Conservation (phyloP, 208 protist genomes). For the Leishmania martiniquensis region DNA sequence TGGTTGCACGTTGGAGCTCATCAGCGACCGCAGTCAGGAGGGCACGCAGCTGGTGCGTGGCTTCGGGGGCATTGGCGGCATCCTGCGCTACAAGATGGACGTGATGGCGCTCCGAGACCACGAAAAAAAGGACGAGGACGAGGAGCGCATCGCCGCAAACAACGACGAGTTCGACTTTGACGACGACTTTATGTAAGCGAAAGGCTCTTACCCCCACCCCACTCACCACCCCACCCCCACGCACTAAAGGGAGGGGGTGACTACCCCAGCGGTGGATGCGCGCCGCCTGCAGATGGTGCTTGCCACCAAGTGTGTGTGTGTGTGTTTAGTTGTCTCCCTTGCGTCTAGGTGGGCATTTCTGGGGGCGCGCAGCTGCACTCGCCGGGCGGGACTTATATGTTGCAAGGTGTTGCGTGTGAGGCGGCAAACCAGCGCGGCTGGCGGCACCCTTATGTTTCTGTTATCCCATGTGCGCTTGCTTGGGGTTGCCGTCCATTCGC, state of each 20-base stretch:
- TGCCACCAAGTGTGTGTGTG: constrained; percentile 12
- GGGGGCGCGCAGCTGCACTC: too few species aligned
- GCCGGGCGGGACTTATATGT: too few species aligned
- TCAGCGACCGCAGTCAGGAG: constrained; percentile 96
- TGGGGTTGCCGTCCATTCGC: not conserved
- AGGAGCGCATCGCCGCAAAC: constrained; percentile 57
- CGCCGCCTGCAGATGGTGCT: not conserved
- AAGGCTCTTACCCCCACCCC: not conserved
- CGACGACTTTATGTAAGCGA: constrained; percentile 88
- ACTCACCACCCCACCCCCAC: too few species aligned
- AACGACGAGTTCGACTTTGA: constrained; percentile 92
- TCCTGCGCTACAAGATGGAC: constrained; percentile 93
- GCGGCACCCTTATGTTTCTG: too few species aligned
- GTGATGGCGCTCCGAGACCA: constrained; percentile 88
- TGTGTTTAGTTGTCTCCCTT: constrained; percentile 16
- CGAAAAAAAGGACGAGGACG: constrained; percentile 80
- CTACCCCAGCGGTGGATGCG: too few species aligned
- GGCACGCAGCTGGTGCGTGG: constrained; percentile 98
- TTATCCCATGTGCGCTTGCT: too few species aligned
- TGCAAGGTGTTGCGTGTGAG: too few species aligned
- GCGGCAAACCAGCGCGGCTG: too few species aligned
- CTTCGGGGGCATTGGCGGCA: constrained; percentile 98
- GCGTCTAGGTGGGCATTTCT: too few species aligned
- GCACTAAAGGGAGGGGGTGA: not conserved
- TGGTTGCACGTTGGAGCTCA: constrained; percentile 95